A percentile compares a stretch with the other conserved stretches of the same genome.
These are phyloP conservation scores for Phytophthora sp. DNA, from an alignment of 352 stramenopile species.

Conservation along the genomic window DNA sequence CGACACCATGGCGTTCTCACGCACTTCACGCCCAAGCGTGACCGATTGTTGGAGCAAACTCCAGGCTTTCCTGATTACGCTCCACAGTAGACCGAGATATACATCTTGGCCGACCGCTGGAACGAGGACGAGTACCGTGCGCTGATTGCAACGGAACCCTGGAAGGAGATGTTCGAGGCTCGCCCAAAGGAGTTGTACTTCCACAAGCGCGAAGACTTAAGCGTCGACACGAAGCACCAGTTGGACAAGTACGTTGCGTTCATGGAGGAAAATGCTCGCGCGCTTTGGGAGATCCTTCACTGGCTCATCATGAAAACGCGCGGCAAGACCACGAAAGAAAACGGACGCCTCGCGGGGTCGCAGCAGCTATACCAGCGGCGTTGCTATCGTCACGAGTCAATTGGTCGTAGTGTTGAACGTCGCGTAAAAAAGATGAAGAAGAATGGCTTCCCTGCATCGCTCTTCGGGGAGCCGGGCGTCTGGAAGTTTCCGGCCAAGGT, in stretches of 20 bases:
- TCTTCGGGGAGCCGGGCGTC: neutral
- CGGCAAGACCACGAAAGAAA: neutral
- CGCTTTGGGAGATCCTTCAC: neutral
- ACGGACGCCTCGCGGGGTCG: neutral
- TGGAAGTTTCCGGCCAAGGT: too few species aligned
- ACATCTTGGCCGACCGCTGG: too few species aligned
- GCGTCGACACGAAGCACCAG: neutral
- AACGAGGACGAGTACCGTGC: too few species aligned
- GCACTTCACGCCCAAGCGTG: too few species aligned
- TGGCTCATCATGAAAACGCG: neutral
- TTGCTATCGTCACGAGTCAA: neutral
- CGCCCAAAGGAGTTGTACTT: neutral
- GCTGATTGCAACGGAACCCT: too few species aligned
- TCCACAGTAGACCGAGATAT: too few species aligned
- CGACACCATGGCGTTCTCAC: too few species aligned
- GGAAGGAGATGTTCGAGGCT: neutral
- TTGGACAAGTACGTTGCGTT: neutral
- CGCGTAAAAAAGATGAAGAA: neutral
- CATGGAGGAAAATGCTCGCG: neutral
- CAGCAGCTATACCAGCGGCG: neutral
- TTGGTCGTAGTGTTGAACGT: neutral
- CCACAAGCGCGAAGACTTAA: too few species aligned
- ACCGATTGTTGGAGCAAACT: too few species aligned
- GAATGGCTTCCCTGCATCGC: neutral
- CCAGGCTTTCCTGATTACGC: too few species aligned